Percentiles rank a stretch among this genome's conserved stretches.
Evolutionary conservation across 371 early-diverging fungal species (phyloP).

Genomic region (Haplosporangium sp.): DNA sequence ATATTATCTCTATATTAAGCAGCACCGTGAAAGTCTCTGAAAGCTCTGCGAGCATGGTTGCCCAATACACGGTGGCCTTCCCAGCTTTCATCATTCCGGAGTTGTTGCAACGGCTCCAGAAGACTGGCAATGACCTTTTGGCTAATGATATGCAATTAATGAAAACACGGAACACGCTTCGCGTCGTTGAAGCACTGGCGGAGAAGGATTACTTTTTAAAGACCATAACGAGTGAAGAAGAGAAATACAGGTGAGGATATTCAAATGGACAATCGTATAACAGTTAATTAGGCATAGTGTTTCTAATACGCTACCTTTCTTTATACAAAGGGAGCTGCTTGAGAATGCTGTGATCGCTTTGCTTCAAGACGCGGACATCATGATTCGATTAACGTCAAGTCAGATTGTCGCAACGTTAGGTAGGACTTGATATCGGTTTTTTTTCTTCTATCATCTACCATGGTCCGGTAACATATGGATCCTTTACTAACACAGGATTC

Average conservation of each 20-base stretch:
- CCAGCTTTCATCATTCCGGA: background rate
- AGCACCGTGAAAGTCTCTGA: background rate
- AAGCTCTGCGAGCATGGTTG: slow-evolving; percentile 8
- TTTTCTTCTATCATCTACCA: no score
- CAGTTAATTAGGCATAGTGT: background rate
- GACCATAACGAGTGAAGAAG: background rate
- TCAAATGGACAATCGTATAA: no score
- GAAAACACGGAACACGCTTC: slow-evolving; percentile 7
- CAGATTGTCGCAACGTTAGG: slow-evolving; percentile 26
- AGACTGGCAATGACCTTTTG: background rate
- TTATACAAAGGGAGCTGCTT: slow-evolving; percentile 1
- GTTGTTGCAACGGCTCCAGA: background rate
- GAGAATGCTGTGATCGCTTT: slow-evolving; percentile 11
- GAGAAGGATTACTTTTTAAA: slow-evolving; percentile 15
- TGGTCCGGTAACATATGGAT: no score
- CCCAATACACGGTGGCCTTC: slow-evolving; percentile 3
- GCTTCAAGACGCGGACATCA: slow-evolving; percentile 10
- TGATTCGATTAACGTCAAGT: slow-evolving; percentile 11
- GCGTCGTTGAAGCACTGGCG: slow-evolving; percentile 14
- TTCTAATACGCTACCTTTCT: background rate
- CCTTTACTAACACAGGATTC: no score
- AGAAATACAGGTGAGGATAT: slow-evolving; percentile 7
- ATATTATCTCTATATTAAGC: slow-evolving; percentile 10
- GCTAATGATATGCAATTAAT: background rate
- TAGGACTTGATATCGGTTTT: no score